Conservation (phyloP, 768 basidiomycete genomes). For the Podaxis sp. region DNA sequence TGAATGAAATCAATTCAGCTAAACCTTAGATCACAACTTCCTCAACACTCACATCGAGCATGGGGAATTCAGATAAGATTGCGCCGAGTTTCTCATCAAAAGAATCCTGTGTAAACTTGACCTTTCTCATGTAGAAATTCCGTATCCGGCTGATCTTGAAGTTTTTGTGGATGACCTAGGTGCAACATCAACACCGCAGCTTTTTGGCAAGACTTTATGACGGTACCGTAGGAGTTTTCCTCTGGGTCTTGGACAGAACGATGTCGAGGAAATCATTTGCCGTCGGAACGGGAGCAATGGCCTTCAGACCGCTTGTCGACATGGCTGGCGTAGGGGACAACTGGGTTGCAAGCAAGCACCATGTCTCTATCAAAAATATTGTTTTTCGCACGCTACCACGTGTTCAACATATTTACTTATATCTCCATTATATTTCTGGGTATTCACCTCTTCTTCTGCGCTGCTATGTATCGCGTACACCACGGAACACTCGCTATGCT, state of each 20-base stretch:
- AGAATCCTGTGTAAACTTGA: constrained; percentile 96
- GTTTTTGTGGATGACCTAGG: constrained; percentile 96
- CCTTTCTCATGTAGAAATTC: constrained; percentile 99
- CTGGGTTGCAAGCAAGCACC: neutral
- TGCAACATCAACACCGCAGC: neutral
- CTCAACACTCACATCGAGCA: constrained; percentile 79
- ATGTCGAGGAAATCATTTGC: constrained; percentile 95
- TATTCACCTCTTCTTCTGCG: no score
- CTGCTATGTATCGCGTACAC: no score
- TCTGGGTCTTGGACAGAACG: constrained; percentile 89
- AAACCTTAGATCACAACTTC: constrained; percentile 11
- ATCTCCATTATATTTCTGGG: no score
- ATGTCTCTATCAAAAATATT: neutral
- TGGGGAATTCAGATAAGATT: constrained; percentile 94
- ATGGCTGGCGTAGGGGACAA: constrained; percentile 26
- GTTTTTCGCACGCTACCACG: neutral
- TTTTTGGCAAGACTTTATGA: neutral
- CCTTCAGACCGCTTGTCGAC: constrained; percentile 91
- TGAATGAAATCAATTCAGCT: constrained; percentile 26
- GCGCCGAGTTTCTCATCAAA: constrained; percentile 95
- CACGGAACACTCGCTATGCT: no score
- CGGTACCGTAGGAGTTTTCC: constrained; percentile 92
- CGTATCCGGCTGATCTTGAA: constrained; percentile 99
- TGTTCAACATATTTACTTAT: neutral
- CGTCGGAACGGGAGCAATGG: constrained; percentile 98